These are phyloP conservation scores for Saprolegnia parasitica DNA, from an alignment of 352 stramenopile species.

Conservation along the genomic window DNA sequence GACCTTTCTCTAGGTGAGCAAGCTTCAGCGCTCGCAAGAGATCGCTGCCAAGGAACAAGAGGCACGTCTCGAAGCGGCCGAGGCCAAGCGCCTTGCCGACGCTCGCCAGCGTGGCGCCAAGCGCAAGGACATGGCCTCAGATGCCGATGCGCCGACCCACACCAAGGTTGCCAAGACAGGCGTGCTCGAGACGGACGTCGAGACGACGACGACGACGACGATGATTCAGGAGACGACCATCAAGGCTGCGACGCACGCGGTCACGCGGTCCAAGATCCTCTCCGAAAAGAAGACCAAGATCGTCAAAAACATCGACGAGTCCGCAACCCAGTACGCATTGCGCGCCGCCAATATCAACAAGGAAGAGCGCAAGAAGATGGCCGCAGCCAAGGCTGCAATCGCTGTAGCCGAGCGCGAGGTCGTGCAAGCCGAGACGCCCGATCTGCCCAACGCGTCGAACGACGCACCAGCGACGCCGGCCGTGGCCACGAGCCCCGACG, in stretches of 20 bases:
- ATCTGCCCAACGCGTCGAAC: no score
- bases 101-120: constrained; percentile 9
- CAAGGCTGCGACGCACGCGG: neutral
- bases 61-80: constrained; percentile 14
- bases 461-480: no score
- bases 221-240: neutral
- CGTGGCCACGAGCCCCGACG: neutral
- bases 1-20: constrained; percentile 20
- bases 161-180: constrained; percentile 24
- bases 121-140: constrained; percentile 17
- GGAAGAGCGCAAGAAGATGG: constrained; percentile 19
- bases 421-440: no score
- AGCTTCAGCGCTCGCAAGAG: constrained; percentile 14
- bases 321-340: constrained; percentile 16
- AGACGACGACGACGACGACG: neutral
- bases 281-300: constrained; percentile 10
- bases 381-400: neutral
- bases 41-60: constrained; percentile 28
- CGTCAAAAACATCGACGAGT: constrained; percentile 16
- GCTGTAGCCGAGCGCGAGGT: neutral
- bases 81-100: constrained; percentile 7
- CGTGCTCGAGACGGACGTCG: neutral
- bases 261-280: neutral
- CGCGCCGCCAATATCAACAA: constrained; percentile 27
- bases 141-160: neutral